Percentiles rank a stretch among this genome's conserved stretches.
phyloP scores from a whole-genome alignment of 345 rosid species.

The Lumnitzera littorea region DNA sequence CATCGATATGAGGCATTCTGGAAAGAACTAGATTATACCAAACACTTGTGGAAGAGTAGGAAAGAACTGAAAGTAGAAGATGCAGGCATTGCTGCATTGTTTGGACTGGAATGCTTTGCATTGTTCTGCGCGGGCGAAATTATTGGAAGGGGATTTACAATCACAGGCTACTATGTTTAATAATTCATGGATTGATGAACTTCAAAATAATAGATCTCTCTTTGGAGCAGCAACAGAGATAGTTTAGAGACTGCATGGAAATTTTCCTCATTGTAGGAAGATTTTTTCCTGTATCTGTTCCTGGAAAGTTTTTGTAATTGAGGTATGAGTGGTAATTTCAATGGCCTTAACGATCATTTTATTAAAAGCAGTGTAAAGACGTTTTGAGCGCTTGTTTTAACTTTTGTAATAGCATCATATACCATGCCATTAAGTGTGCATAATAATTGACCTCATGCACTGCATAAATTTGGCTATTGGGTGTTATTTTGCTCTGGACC shows the following conservation, averaged over 20 bases:
- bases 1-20: slow-evolving; percentile 42
- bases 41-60: slow-evolving; percentile 48
- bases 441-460: too few relatives aligned
- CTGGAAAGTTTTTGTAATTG: not conserved
- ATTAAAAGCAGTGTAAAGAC: too few relatives aligned
- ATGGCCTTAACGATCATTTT: too few relatives aligned
- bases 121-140: slow-evolving; percentile 77
- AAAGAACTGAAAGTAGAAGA: slow-evolving; percentile 60
- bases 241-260: too few relatives aligned
- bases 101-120: slow-evolving; percentile 65
- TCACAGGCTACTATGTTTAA: slow-evolving; percentile 62
- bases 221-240: not conserved
- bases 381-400: too few relatives aligned
- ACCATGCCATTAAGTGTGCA: too few relatives aligned
- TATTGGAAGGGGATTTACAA: slow-evolving; percentile 61
- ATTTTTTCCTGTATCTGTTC: not conserved
- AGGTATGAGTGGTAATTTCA: not conserved
- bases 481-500: too few relatives aligned
- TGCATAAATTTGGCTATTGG: too few relatives aligned
- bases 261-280: too few relatives aligned
- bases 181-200: not conserved
- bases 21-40: slow-evolving; percentile 51
- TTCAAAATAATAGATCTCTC: not conserved
- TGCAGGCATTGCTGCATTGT: slow-evolving; percentile 53
- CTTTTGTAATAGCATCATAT: too few relatives aligned